Evolutionary conservation across 1,284 basidiomycete species (phyloP), one percentile per base, ranked within the genome.

Genomic region (Hypsizygus ulmarius): DNA sequence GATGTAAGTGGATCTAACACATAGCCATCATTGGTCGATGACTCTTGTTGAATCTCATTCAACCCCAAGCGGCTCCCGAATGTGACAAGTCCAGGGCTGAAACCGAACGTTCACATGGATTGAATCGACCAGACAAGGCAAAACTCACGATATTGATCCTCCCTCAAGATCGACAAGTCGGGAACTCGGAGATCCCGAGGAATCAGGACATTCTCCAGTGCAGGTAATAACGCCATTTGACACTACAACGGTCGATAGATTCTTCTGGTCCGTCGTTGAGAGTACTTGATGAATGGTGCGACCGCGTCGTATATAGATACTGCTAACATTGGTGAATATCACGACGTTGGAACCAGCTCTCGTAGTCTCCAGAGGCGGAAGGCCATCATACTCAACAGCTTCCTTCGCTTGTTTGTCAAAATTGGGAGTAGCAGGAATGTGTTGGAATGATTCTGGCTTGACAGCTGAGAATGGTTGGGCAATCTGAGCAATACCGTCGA

Each of bases 401-500:
- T 70, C 73, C 39, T 67, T 58, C 2, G 71, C 71, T 57, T 87
- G 81, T 44, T 71, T 66, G 51, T 78, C 74, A 46, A 82, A 89
- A 54, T 81, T 67, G 2, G 86, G 86, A 1, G 77, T 78, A 8
- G 65, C 54, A 0, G 85, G 87, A 1, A 64, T 61, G 0, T 65
- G 57, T 58, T 85, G 83, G 49, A 73, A 69, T 1, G 60, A 40
- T 5, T 49, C 35, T 1, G 80, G 74, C 60, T 87, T 87, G 30
- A 64, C 50, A 16, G 64, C 59, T 8, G 66, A 51, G 51, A 71
- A 64, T 0, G 82, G 73, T 3, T 66, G 55, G 14, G 67, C 62
- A 10, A 88, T 60, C 56, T 88, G 85, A 3, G 79, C 58, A 39
- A 87, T 80, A 4, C 85, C 84, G 55, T 88, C 85, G 49, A 87